Evolutionary conservation across 768 basidiomycete species (phyloP), one percentile per base, ranked within the genome.

Genomic region (Phlebiopsis gigantea): DNA sequence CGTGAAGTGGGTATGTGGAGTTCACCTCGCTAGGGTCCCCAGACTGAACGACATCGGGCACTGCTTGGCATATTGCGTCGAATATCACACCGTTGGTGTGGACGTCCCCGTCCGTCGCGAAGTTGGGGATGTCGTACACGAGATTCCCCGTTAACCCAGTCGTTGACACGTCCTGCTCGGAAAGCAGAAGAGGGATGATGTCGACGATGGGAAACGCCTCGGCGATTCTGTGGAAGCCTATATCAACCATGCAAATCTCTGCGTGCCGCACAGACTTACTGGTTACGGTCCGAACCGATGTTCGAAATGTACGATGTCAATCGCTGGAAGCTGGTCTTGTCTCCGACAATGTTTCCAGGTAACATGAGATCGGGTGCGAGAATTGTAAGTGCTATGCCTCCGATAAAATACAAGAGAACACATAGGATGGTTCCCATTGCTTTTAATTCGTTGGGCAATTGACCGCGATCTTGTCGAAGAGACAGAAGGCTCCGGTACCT

Each of bases 51-150:
- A 14, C 28, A 12, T 30, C 30, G 9, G 54, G 29, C 6, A 55
- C 34, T 25, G 30, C 26, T 17, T 39, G 25, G 29, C 54, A 55
- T 46, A 21, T 26, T 4, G 46, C 54, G 19, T 34, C n/a, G 31
- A 55, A 44, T 10, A n/a, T 26, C 2, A 30, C 39, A 1, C 14
- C 54, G 28, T 44, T 46, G 10, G 39, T 45, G 6, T 17, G 30
- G 5, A 55, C 45, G n/a, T 26, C 5, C 1, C 25, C 4, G n/a
- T 28, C 31, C 19, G 26, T 46, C 15, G 34, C 25, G 22, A 55
- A 55, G 17, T 46, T 55, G 5, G 54, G 54, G 14, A 55, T 34
- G 45, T 55, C 54, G 24, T 55, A 55, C 22, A 55, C 47, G n/a
- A 55, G 19, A 22, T 47, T 46, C 26, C 31, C 29, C 1, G 17